phyloP scores from a whole-genome alignment of 2,329 filamentous ascomycete species.

The Calycina herbarum region DNA sequence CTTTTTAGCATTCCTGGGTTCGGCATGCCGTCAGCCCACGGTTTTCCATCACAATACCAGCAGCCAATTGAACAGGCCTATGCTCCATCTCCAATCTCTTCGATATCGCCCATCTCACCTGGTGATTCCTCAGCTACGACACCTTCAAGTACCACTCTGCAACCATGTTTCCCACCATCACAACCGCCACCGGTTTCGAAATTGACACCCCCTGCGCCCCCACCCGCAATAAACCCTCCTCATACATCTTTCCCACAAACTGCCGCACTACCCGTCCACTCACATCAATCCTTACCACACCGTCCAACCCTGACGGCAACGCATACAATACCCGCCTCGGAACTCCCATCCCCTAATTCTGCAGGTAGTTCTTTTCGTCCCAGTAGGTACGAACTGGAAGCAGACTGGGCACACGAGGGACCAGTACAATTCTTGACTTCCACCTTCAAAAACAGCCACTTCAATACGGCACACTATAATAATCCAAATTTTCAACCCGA shows the following conservation, averaged over 20 bases:
- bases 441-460: conserved; percentile 66
- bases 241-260: conserved; percentile 23
- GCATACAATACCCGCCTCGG: conserved; percentile 21
- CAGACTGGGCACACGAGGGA: conserved; percentile 33
- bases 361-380: conserved; percentile 34
- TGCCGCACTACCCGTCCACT: conserved; percentile 26
- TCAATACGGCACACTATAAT: conserved; percentile 66
- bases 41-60: conserved; percentile 29
- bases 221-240: conserved; percentile 23
- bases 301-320: conserved; percentile 22
- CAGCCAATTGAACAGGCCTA: conserved; percentile 30
- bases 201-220: conserved; percentile 10
- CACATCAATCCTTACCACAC: conserved; percentile 23
- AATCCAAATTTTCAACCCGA: conserved; percentile 63
- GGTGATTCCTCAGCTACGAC: conserved; percentile 26
- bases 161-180: conserved; percentile 26
- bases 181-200: conserved; percentile 1
- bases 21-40: conserved; percentile 27
- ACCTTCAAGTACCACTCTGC: conserved; percentile 24
- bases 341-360: conserved; percentile 27
- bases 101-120: conserved; percentile 34
- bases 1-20: conserved; percentile 36
- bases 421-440: conserved; percentile 44
- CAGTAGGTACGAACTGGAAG: conserved; percentile 38
- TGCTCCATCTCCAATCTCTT: conserved; percentile 31